Evolutionary conservation across 179 eudicot genomes (phyloP), one percentile per base, ranked within the genome.

Genomic region (Carnegiea gigantea): DNA sequence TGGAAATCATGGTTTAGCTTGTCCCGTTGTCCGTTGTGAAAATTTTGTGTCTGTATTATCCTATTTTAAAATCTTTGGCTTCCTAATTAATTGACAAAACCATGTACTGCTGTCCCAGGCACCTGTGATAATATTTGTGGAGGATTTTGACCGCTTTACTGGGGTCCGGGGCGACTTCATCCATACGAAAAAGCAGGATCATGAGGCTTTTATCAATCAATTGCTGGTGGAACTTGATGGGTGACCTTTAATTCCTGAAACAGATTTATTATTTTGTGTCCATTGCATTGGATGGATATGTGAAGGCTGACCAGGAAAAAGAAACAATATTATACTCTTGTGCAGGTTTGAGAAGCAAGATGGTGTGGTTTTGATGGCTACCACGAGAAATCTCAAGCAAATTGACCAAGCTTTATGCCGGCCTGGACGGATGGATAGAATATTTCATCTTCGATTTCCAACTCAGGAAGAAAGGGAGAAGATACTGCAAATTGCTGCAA

Each of bases 401-500:
- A 89, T 95, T 90, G 98, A 95, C 60, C 90, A 90, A 86, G 98
- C 97, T 77, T 85, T 95, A 83, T 88, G 89, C 64, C 97, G 98
- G 86, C 98, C 98, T 89, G 98, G 98, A 83, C 89, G 98, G 77
- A 95, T 95, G 98, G 98, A 95, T 88, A 92, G 98, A 84, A 90
- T 93, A 80, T 95, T 95, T 81, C 85, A 82, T 82, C 98, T 95
- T 82, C 93, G 90, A 80, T 89, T 86, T 75, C 98, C 97, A 85
- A 93, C 93, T 85, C 98, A 88, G 84, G 80, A 85, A 62, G 98
- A 93, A 87, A 89, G 98, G 87, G 98, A 95, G 85, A 92, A 83
- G 86, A 93, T 95, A 79, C 86, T 95, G 78, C 81, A 57, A 59
- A 82, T 65, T 78, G 90, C 98, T 72, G 98, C 98, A 51, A 89